Percentiles rank a stretch among this genome's conserved stretches.
These are phyloP conservation scores for Aristolochia contorta DNA, from an alignment of 164 flowering plant species.

Conservation along the genomic window DNA sequence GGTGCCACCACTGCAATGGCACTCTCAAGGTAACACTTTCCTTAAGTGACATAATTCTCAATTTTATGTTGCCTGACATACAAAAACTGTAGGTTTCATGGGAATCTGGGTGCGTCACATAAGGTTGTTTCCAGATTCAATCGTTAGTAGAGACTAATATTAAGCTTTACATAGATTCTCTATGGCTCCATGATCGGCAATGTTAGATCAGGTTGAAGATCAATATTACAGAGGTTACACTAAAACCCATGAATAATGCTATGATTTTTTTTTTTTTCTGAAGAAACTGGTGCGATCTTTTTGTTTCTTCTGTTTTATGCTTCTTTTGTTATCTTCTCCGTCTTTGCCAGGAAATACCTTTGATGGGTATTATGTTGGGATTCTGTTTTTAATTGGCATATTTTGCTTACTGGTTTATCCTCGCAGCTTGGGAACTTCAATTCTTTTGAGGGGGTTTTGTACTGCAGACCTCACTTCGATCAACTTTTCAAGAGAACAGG, in stretches of 20 bases:
- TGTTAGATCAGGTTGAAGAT: neutral
- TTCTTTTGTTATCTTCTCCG: neutral
- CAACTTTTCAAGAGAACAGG: constrained; percentile 89
- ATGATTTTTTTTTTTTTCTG: neutral
- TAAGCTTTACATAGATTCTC: too few relatives aligned
- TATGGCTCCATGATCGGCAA: neutral
- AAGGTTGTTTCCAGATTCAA: too few relatives aligned
- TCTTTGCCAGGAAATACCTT: too few relatives aligned
- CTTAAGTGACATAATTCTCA: neutral
- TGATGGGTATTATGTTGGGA: too few relatives aligned
- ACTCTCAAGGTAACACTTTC: constrained; percentile 2
- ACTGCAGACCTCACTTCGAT: constrained; percentile 95
- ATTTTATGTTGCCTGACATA: too few relatives aligned
- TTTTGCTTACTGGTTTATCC: constrained; percentile 1
- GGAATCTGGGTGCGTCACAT: too few relatives aligned
- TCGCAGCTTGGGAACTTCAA: constrained; percentile 86
- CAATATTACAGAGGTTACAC: neutral
- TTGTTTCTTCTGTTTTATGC: neutral
- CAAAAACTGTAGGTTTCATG: too few relatives aligned
- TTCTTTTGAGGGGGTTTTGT: constrained; percentile 92
- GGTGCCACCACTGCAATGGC: constrained; percentile 73
- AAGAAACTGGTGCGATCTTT: neutral
- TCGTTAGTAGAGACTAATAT: too few relatives aligned
- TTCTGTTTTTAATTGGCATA: neutral
- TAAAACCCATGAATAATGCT: neutral